Percentiles rank a stretch among this genome's conserved stretches.
phyloP scores from a whole-genome alignment of 345 rosid species.

The Aegle marmelos region DNA sequence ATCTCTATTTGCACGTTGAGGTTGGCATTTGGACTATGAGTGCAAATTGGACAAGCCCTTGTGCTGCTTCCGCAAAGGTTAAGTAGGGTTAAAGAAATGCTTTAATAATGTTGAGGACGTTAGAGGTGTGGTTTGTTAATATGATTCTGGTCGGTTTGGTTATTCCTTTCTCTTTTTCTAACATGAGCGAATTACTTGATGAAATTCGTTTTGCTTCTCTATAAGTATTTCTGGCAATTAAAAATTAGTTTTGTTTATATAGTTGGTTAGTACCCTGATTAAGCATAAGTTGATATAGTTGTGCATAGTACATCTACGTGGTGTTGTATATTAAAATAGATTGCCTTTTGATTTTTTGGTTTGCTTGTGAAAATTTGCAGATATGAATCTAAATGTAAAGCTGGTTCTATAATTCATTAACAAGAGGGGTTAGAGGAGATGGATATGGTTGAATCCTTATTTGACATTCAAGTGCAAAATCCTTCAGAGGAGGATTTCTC shows the following conservation, averaged over 20 bases:
- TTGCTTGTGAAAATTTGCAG: constrained; percentile 8
- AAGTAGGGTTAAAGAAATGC: background rate
- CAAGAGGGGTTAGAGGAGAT: constrained; percentile 16
- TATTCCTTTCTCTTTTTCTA: background rate
- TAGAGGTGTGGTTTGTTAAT: background rate
- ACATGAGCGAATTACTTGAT: background rate
- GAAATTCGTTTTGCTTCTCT: background rate
- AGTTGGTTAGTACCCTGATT: background rate
- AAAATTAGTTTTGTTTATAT: background rate
- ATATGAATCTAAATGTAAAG: constrained; percentile 1
- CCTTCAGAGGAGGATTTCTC: constrained; percentile 74
- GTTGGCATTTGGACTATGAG: background rate
- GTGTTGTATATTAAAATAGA: background rate
- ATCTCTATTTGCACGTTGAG: background rate
- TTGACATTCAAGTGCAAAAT: constrained; percentile 63
- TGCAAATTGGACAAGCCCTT: background rate
- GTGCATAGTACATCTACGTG: too few relatives aligned
- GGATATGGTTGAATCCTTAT: constrained; percentile 56
- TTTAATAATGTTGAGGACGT: background rate
- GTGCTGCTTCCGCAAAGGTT: background rate
- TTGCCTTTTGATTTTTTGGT: background rate
- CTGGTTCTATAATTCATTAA: background rate
- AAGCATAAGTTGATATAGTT: background rate
- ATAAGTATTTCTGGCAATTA: background rate
- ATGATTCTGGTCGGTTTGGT: background rate